phyloP scores from a whole-genome alignment of 352 stramenopile genomes.

The Pythium rishiriense region DNA sequence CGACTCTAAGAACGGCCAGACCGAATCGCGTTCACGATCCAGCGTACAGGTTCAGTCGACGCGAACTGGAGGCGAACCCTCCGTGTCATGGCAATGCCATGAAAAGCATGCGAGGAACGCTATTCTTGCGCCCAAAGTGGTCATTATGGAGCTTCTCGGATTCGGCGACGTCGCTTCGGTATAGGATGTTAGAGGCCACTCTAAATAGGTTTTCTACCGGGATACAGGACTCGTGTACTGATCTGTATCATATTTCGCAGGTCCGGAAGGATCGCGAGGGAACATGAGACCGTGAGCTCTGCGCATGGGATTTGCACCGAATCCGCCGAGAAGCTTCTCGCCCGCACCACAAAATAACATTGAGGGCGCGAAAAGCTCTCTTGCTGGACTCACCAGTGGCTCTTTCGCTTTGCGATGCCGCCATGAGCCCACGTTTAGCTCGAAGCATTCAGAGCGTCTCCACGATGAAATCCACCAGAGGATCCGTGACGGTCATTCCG shows the following conservation, averaged over 20 bases:
- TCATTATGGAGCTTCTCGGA: neutral
- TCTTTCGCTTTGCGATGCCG: no score
- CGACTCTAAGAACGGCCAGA: conserved; percentile 7
- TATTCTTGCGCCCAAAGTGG: neutral
- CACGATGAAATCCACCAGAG: no score
- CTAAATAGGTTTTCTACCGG: no score
- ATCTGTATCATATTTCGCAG: neutral
- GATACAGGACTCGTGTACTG: neutral
- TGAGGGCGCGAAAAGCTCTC: no score
- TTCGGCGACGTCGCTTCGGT: neutral
- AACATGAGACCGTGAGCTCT: neutral
- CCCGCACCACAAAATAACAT: neutral
- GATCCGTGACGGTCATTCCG: no score
- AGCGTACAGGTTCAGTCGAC: neutral
- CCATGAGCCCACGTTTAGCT: no score
- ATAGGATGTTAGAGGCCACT: neutral
- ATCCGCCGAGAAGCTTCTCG: neutral
- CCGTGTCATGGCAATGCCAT: neutral
- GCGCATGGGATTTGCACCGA: neutral
- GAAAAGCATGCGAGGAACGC: neutral
- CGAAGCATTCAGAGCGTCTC: no score
- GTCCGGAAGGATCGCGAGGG: neutral
- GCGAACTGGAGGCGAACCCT: neutral
- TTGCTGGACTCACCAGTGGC: no score
- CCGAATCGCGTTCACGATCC: neutral